Percentiles rank a stretch among this genome's conserved stretches.
phyloP scores from a whole-genome alignment of 192 early-diverging fungal species.

The Umbelopsis ramanniana region DNA sequence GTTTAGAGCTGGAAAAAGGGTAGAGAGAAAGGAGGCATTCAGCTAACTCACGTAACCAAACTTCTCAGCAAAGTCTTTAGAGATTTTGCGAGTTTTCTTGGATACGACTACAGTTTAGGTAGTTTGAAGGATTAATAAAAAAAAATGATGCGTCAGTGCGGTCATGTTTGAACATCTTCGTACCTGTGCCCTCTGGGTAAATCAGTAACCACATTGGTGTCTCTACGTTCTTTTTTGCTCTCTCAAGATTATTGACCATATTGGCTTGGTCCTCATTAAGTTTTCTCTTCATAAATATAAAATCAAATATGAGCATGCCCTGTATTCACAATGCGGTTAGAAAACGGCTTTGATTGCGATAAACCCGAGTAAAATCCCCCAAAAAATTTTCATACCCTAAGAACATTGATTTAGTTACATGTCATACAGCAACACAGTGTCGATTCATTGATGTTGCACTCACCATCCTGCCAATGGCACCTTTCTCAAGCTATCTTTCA shows the following conservation, averaged over 20 bases:
- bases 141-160: neutral
- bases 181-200: constrained; percentile 93
- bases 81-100: constrained; percentile 69
- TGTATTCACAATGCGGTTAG: constrained; percentile 12
- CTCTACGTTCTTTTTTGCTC: constrained; percentile 52
- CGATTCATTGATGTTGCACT: neutral
- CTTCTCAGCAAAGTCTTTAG: constrained; percentile 73
- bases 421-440: neutral
- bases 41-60: constrained; percentile 50
- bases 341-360: neutral
- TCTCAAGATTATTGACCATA: constrained; percentile 60
- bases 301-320: constrained; percentile 93
- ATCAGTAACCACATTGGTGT: constrained; percentile 89
- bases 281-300: constrained; percentile 92
- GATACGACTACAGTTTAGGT: constrained; percentile 60
- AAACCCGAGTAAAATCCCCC: no score
- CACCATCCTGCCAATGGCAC: constrained; percentile 90
- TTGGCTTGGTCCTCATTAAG: constrained; percentile 65
- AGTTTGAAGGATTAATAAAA: neutral
- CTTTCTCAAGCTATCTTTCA: constrained; percentile 80
- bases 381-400: neutral
- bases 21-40: neutral
- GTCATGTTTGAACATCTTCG: neutral
- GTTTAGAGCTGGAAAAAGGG: neutral
- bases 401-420: neutral